phyloP scores from a whole-genome alignment of 345 rosid genomes.

The Populus simonii region DNA sequence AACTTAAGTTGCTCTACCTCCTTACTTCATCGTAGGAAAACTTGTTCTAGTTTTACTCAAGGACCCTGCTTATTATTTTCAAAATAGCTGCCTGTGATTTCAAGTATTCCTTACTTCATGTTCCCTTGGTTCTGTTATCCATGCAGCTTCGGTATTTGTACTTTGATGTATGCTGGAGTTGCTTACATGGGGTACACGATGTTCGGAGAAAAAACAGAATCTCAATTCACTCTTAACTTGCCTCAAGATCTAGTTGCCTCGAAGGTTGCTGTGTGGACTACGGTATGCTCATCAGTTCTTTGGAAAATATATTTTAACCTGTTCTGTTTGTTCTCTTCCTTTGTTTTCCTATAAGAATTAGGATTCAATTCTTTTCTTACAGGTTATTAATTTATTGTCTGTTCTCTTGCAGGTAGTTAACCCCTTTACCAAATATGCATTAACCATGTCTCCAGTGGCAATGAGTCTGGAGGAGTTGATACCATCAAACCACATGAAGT shows the following conservation, averaged over 20 bases:
- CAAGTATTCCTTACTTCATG: neutral
- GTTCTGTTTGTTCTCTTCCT: neutral
- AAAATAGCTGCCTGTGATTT: neutral
- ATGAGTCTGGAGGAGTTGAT: slow-evolving; percentile 90
- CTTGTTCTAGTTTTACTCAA: neutral
- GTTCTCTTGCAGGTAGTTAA: slow-evolving; percentile 69
- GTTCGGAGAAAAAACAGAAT: slow-evolving; percentile 71
- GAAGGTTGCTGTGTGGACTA: slow-evolving; percentile 95
- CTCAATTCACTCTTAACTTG: slow-evolving; percentile 93
- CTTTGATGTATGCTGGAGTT: slow-evolving; percentile 74
- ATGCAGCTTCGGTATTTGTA: slow-evolving; percentile 68
- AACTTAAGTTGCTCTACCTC: slow-evolving; percentile 7
- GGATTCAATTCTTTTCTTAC: neutral
- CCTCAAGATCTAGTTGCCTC: slow-evolving; percentile 78
- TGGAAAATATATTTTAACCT: neutral
- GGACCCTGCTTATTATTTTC: neutral
- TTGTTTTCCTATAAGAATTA: neutral
- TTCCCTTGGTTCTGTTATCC: neutral
- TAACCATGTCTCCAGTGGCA: slow-evolving; percentile 89
- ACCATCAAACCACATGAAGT: slow-evolving; percentile 56
- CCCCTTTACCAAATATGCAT: slow-evolving; percentile 96
- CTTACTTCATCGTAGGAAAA: neutral
- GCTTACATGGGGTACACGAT: slow-evolving; percentile 85
- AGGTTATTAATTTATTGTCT: neutral
- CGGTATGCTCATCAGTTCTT: slow-evolving; percentile 41